Conservation (phyloP, 352 stramenopile genomes). For the Globisporangium lucens region DNA sequence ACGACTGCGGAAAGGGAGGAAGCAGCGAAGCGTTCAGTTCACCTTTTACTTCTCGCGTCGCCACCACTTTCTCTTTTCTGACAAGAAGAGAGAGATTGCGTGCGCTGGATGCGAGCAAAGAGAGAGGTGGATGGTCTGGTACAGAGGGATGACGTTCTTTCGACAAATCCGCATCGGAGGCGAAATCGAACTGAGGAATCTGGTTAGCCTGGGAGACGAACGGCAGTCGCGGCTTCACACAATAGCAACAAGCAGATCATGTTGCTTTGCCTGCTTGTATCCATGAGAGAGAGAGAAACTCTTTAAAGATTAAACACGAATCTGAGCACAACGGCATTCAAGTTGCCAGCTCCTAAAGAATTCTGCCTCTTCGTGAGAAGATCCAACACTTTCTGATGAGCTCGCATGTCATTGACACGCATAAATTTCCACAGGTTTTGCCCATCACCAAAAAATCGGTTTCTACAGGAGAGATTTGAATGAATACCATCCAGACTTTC, state of each 20-base stretch:
- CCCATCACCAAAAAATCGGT: too few relatives aligned
- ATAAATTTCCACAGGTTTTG: too few relatives aligned
- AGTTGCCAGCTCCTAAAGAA: background rate
- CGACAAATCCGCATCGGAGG: conserved; percentile 63
- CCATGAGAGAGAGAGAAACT: background rate
- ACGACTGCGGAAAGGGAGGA: conserved; percentile 18
- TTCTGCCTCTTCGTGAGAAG: background rate
- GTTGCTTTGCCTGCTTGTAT: background rate
- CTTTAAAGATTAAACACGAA: background rate
- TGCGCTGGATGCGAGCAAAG: conserved; percentile 11
- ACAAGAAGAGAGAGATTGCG: background rate
- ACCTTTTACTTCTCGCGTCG: background rate
- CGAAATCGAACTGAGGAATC: conserved; percentile 72
- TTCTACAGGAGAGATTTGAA: background rate
- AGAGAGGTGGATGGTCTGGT: conserved; percentile 15
- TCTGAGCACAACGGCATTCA: background rate
- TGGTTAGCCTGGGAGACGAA: conserved; percentile 21
- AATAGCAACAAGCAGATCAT: conserved; percentile 7
- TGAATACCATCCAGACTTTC: background rate
- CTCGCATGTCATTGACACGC: too few relatives aligned
- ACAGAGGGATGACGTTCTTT: conserved; percentile 78
- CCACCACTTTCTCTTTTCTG: background rate
- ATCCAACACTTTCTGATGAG: background rate
- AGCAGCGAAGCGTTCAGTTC: conserved; percentile 16
- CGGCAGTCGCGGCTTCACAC: conserved; percentile 12